Base-by-base conservation (phyloP, 306 rosid species). In the Begonia fuchsioides region DNA sequence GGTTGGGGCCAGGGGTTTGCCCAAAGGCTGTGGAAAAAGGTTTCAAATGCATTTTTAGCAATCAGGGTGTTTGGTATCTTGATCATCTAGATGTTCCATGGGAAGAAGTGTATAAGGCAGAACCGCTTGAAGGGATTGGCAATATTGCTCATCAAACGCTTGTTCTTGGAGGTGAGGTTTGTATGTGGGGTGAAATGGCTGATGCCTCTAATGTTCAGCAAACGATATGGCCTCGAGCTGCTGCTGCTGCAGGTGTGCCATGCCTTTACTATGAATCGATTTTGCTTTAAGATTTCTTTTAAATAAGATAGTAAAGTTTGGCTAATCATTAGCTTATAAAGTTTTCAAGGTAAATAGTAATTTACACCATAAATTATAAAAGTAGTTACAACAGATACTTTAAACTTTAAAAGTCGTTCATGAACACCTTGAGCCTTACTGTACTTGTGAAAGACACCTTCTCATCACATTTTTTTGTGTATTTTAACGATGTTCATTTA, bases 221-320 rank as follows among this genome's bases (percentile, higher is more conserved):
- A 65, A 90, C 98, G 13, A 85, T 90, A 50, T 90, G 98, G 98
- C 98, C 98, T 71, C 85, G 98, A 71, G 98, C 98, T 63, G 98
- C 98, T 12, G 95, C 94, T 38, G 98, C 94, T 59, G 98, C 98
- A 51, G 98, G 98, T 90, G 75, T 39, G 57, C 69, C 48, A 44
- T 44, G 13, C 15, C 13, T 2, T 26, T 26, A 26, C 35, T 26
- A 4, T 26, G 35, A 26, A 6, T 26, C 8, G 35, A 26, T 26
- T 26, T 26, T 5, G 32, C 32, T 26, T 26, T 5, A 26, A 3
- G 32, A 26, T 26, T 26, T 26, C 0, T 1, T 1, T 1, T 1
- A 19, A 19, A 19, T 1, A 26, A 26, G 32, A 3, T 0, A 26
- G 32, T 26, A 26, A 26, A 26, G 32, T 26, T 26, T 3, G 35